These are phyloP conservation scores for Beauveria varroae DNA, from an alignment of 2,329 filamentous ascomycete species.

Conservation along the genomic window DNA sequence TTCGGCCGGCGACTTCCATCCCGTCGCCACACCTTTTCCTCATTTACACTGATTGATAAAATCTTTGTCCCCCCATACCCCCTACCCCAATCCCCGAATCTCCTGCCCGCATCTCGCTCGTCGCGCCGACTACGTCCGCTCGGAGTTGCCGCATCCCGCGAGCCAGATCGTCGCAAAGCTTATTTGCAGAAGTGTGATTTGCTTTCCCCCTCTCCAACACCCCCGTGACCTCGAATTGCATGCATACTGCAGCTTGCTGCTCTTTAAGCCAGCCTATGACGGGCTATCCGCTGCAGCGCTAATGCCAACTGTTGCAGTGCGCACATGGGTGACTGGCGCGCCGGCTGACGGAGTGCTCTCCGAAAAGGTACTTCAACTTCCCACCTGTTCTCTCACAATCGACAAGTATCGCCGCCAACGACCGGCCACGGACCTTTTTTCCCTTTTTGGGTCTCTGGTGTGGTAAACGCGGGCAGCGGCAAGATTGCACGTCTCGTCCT, in stretches of 20 bases:
- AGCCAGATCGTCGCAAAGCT: not conserved
- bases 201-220: accelerated
- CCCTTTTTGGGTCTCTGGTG: not conserved
- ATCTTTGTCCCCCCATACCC: not conserved
- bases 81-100: not conserved
- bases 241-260: no score
- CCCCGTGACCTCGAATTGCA: not conserved
- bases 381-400: not conserved
- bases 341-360: not conserved
- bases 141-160: not conserved
- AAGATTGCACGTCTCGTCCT: not conserved
- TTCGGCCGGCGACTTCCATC: not conserved
- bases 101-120: not conserved
- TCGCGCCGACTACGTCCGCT: constrained; percentile 7
- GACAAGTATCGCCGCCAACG: not conserved
- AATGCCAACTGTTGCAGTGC: not conserved
- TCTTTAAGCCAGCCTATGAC: not conserved
- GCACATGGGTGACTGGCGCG: not conserved
- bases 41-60: not conserved
- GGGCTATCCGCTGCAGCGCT: not conserved
- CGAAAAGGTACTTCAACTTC: not conserved
- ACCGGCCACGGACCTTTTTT: not conserved
- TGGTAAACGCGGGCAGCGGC: not conserved
- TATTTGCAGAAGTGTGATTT: not conserved
- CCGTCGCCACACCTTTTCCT: not conserved